Base-by-base conservation (phyloP, 169 alveolate species). In the Theileria annulata region DNA sequence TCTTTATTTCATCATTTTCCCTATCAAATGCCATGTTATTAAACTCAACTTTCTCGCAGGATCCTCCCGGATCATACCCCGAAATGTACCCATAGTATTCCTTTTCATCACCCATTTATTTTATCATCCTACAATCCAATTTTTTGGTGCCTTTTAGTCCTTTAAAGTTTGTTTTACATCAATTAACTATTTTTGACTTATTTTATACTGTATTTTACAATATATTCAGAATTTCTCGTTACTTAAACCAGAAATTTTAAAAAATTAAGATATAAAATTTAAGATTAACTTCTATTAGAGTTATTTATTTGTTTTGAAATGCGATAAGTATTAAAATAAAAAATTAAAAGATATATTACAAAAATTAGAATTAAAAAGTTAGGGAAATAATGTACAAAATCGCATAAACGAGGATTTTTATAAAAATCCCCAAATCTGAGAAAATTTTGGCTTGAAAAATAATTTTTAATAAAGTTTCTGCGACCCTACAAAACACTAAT, bases 311-410 rank as follows among this genome's bases (percentile, higher is more conserved):
- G 51, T 42, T 42, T 42, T 42, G 51, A 42, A 42, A 42, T 42
- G 51, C 51, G 51, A 42, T 42, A 42, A 2, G 51, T 42, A 8
- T 42, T 42, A 42, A 42, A 42, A 42, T 42, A 42, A 42, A 42
- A 42, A 42, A 42, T 42, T 42, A 42, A 42, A 42, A 42, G 51
- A 3, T 42, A 42, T 42, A 10, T 3, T 12, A 47, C 27, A 64
- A 15, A 79, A 79, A 19, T 42, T 31, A 71, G 35, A 69, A 23
- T 54, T 37, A 51, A 80, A 79, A 19, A 58, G 17, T 63, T 67
- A 27, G 2, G 87, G 87, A 62, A 80, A 80, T 35, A 80, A 51
- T 82, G 76, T 80, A 23, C 71, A 64, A 23, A 42, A 42, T 42
- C 51, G 13, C 13, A 17, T 42, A 42, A 42, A 42, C 6, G 51